Percentiles rank a stretch among this genome's conserved stretches.
Evolutionary conservation across 106 monocot genomes (phyloP).

Genomic region (Dioscorea alata): DNA sequence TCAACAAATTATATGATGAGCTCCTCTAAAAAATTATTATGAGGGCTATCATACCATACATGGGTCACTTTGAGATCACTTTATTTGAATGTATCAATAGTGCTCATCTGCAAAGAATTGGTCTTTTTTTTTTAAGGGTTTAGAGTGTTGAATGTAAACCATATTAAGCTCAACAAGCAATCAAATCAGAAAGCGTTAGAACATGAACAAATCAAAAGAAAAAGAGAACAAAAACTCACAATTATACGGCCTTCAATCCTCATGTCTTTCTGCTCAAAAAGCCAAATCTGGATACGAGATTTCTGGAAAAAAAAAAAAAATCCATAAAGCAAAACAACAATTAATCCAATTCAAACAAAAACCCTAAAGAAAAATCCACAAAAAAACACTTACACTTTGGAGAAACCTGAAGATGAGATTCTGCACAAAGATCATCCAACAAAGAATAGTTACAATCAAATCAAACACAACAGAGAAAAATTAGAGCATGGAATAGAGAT

Average conservation of each 20-base stretch:
- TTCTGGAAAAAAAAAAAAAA: slow-evolving; percentile 37
- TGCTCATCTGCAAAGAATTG: too few species aligned
- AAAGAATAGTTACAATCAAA: not conserved
- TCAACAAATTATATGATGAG: too few species aligned
- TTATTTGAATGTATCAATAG: too few species aligned
- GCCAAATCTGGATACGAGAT: slow-evolving; percentile 84
- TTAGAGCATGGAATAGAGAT: not conserved
- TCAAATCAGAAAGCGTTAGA: not conserved
- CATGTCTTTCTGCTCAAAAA: slow-evolving; percentile 80
- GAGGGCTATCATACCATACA: too few species aligned
- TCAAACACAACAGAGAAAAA: not conserved
- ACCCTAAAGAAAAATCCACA: not conserved
- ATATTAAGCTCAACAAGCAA: not conserved
- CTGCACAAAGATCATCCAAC: slow-evolving; percentile 25
- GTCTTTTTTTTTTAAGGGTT: too few species aligned
- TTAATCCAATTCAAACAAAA: not conserved
- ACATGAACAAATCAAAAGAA: not conserved
- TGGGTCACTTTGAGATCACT: too few species aligned
- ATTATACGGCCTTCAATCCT: slow-evolving; percentile 84
- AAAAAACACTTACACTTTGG: slow-evolving; percentile 60
- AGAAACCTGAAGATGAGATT: slow-evolving; percentile 98
- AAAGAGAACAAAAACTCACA: slow-evolving; percentile 19
- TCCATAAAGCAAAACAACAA: not conserved
- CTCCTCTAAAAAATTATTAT: too few species aligned
- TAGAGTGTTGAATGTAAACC: too few species aligned